Conservation (phyloP, 1,284 basidiomycete genomes). For the Cystobasidium slooffiae region DNA sequence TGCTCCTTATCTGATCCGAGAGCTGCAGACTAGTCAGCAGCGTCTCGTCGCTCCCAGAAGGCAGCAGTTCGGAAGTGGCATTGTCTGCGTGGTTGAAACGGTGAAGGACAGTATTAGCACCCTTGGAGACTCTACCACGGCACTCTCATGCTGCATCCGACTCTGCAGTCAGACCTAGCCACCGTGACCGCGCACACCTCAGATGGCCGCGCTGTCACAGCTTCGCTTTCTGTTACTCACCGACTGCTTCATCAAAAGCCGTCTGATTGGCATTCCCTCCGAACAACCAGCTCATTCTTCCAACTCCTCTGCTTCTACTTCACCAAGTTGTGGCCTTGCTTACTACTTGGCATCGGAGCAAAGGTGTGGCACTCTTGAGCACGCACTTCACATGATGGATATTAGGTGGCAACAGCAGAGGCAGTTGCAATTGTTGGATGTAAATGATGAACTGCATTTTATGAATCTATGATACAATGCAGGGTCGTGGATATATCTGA, state of each 20-base stretch:
- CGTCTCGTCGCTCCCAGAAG: slow-evolving; percentile 57
- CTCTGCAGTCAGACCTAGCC: background rate
- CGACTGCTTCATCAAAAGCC: slow-evolving; percentile 38
- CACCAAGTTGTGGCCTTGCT: too few relatives aligned
- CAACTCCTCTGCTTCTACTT: too few relatives aligned
- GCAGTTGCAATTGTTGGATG: too few relatives aligned
- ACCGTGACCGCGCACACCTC: background rate
- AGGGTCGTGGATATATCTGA: too few relatives aligned
- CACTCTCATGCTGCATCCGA: background rate
- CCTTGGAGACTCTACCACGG: background rate
- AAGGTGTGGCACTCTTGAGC: too few relatives aligned
- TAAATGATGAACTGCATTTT: too few relatives aligned
- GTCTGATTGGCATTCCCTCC: slow-evolving; percentile 13
- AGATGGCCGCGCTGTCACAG: background rate
- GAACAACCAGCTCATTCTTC: slow-evolving; percentile 42
- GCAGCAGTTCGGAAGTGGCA: slow-evolving; percentile 85
- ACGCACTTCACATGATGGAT: too few relatives aligned
- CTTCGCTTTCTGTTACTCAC: slow-evolving; percentile 28
- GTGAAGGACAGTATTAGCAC: background rate
- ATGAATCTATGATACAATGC: too few relatives aligned
- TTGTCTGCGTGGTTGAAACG: slow-evolving; percentile 65
- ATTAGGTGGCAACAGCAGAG: too few relatives aligned
- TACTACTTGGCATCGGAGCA: too few relatives aligned
- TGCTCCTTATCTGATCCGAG: slow-evolving; percentile 93
- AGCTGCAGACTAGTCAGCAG: slow-evolving; percentile 77